Evolutionary conservation across 1,139 yeast genomes (phyloP).

Genomic region (Scheffersomyces lignicola): DNA sequence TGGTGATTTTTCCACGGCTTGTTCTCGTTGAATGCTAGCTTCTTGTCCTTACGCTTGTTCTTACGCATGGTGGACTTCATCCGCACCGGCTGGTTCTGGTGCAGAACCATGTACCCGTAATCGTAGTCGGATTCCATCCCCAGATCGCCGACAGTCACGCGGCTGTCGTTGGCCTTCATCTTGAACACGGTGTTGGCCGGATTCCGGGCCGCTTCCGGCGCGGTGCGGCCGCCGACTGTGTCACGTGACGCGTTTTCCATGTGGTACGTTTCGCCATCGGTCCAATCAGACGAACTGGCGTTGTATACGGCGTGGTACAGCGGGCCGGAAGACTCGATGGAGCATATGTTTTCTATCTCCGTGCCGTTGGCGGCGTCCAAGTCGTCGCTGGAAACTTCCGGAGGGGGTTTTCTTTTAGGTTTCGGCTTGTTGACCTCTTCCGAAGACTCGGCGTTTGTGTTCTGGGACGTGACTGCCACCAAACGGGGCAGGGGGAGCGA

Average conservation of each 20-base stretch:
- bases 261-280: slow-evolving; percentile 2
- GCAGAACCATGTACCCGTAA: slow-evolving; percentile 7
- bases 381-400: slow-evolving; percentile 15
- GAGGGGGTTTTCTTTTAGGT: slow-evolving; percentile 31
- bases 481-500: slow-evolving; percentile 4
- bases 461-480: slow-evolving; percentile 1
- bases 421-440: slow-evolving; percentile 8
- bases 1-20: slow-evolving; percentile 95
- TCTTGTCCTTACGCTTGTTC: slow-evolving; percentile 40
- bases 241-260: background rate
- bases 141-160: slow-evolving; percentile 4
- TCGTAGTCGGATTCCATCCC: slow-evolving; percentile 3
- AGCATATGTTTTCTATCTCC: background rate
- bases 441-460: background rate
- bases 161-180: slow-evolving; percentile 2
- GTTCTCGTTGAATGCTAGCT: slow-evolving; percentile 70
- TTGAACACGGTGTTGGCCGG: background rate
- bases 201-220: background rate
- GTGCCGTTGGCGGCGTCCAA: background rate
- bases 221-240: too few species aligned
- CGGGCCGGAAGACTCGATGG: background rate
- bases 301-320: background rate
- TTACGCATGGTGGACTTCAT: slow-evolving; percentile 71
- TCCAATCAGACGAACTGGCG: background rate
- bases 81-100: slow-evolving; percentile 31